phyloP scores from a whole-genome alignment of 2,329 filamentous ascomycete species.

The Colletotrichum paranaense region DNA sequence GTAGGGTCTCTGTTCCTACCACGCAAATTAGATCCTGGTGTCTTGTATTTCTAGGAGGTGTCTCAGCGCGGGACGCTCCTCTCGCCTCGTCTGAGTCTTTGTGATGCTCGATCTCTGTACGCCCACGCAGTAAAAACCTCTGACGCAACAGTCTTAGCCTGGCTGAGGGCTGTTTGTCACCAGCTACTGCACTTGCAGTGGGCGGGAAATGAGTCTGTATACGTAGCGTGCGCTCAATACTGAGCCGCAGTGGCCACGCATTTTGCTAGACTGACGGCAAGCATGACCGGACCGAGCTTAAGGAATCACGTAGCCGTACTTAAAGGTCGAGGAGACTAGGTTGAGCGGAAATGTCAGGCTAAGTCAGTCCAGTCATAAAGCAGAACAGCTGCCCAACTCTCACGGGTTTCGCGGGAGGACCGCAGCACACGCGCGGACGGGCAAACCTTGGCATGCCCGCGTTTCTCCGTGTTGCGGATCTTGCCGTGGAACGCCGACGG shows the following conservation, averaged over 20 bases:
- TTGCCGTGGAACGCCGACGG: slow-evolving; percentile 15
- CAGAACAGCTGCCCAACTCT: slow-evolving; percentile 25
- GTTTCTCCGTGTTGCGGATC: slow-evolving; percentile 25
- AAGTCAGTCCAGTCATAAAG: slow-evolving; percentile 11
- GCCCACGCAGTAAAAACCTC: not conserved
- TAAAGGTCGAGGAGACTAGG: not conserved
- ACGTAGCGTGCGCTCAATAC: not conserved
- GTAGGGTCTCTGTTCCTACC: not conserved
- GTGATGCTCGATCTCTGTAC: slow-evolving; percentile 18
- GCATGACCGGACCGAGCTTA: slow-evolving; percentile 19
- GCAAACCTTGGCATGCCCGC: slow-evolving; percentile 15
- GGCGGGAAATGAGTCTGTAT: not conserved
- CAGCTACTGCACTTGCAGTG: not conserved
- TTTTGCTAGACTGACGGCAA: not conserved
- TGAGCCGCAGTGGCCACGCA: not conserved
- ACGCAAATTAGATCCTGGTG: not conserved
- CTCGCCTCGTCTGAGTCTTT: not conserved
- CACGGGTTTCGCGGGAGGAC: slow-evolving; percentile 14
- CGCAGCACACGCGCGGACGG: slow-evolving; percentile 10
- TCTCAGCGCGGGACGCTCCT: slow-evolving; percentile 30
- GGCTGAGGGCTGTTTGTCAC: not conserved
- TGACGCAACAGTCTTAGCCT: not conserved
- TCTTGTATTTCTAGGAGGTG: not conserved
- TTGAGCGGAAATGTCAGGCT: slow-evolving; percentile 1
- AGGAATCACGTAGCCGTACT: not conserved